phyloP scores from a whole-genome alignment of 1,284 basidiomycete genomes.

The Sporisorium reilianum region DNA sequence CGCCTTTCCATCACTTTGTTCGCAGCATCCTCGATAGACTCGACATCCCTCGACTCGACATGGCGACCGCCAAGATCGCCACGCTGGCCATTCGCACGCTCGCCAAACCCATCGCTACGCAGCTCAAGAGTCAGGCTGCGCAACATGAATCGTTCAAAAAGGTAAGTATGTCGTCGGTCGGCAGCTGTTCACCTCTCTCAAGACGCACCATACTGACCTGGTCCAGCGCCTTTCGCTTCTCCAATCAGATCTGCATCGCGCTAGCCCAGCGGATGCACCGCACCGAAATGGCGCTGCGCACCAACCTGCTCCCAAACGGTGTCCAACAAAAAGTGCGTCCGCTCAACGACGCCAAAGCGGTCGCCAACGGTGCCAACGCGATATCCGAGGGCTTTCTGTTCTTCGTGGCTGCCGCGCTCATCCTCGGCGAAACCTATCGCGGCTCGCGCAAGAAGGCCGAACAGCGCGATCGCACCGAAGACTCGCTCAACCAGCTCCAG shows the following conservation, averaged over 20 bases:
- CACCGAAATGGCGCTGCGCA: constrained; percentile 61
- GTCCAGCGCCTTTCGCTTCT: background rate
- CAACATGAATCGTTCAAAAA: constrained; percentile 63
- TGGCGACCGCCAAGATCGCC: constrained; percentile 67
- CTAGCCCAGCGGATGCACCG: constrained; percentile 65
- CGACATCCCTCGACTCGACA: constrained; percentile 8
- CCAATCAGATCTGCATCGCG: constrained; percentile 56
- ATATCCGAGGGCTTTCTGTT: constrained; percentile 67
- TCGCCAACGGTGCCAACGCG: constrained; percentile 63
- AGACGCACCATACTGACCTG: background rate
- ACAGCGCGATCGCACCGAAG: constrained; percentile 61
- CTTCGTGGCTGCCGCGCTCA: constrained; percentile 63
- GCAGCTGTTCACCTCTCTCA: background rate
- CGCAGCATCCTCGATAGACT: background rate
- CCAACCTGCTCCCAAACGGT: constrained; percentile 58
- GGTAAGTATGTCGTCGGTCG: constrained; percentile 16
- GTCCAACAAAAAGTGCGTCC: constrained; percentile 62
- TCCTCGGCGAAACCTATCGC: constrained; percentile 65
- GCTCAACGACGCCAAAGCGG: constrained; percentile 66
- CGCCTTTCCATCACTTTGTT: background rate
- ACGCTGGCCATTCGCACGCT: constrained; percentile 65
- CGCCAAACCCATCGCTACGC: constrained; percentile 67
- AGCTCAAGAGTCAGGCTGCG: constrained; percentile 64
- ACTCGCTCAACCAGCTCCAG: constrained; percentile 50
- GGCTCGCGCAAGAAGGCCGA: constrained; percentile 60